Conservation (phyloP, 441 rosid species). For the Pelargonium citronellum region DNA sequence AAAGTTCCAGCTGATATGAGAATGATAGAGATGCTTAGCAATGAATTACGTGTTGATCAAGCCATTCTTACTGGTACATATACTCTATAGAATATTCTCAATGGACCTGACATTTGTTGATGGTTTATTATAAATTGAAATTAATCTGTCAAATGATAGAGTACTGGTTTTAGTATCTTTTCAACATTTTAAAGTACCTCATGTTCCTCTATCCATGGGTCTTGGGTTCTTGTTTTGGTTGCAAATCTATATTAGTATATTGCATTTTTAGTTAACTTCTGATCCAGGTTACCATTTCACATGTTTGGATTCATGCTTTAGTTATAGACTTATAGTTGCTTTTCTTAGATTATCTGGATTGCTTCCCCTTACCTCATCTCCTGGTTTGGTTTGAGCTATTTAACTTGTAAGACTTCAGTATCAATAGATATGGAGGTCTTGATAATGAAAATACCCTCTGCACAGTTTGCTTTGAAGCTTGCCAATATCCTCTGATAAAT, state of each 20-base stretch:
- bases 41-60: conserved; percentile 90
- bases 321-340: not conserved
- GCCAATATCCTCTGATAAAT: too few species aligned
- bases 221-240: not conserved
- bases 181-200: not conserved
- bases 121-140: not conserved
- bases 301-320: conserved; percentile 2
- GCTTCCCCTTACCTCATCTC: not conserved
- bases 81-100: conserved; percentile 10
- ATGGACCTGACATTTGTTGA: not conserved
- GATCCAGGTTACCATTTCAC: not conserved
- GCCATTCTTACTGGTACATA: conserved; percentile 89
- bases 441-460: not conserved
- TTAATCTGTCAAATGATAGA: not conserved
- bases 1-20: conserved; percentile 98
- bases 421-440: not conserved
- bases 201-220: not conserved
- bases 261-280: not conserved
- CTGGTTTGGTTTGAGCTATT: not conserved
- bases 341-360: not conserved
- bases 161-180: conserved; percentile 2
- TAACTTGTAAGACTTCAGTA: not conserved
- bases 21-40: conserved; percentile 88
- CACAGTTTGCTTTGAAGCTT: not conserved
- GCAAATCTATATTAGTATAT: not conserved